Evolutionary conservation across 176 grass and related monocot species (phyloP).

Genomic region (Musa schizocarpa): DNA sequence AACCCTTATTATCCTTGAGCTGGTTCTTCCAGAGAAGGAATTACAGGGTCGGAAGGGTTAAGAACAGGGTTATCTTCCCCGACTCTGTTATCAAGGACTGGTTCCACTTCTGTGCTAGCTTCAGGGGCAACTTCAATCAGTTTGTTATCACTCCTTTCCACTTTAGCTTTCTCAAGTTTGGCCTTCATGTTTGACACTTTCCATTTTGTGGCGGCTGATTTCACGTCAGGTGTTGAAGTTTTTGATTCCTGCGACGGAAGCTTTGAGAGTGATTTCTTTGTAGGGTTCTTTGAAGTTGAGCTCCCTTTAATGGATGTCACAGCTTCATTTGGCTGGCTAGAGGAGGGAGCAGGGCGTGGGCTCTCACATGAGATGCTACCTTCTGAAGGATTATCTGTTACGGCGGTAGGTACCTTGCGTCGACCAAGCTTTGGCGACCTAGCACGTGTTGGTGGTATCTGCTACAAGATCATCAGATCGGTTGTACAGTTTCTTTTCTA

Average conservation of each 20-base stretch:
- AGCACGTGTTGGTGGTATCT: slow-evolving; percentile 91
- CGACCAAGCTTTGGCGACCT: slow-evolving; percentile 89
- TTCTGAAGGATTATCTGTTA: slow-evolving; percentile 38
- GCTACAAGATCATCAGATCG: background rate
- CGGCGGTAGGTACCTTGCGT: slow-evolving; percentile 39
- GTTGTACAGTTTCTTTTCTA: no score
- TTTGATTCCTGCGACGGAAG: slow-evolving; percentile 26
- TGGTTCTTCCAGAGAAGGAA: slow-evolving; percentile 52
- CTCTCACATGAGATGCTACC: slow-evolving; percentile 52
- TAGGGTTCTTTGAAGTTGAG: slow-evolving; percentile 34
- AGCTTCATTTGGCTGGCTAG: slow-evolving; percentile 30
- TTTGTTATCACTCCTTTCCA: slow-evolving; percentile 25
- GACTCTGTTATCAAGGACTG: slow-evolving; percentile 23
- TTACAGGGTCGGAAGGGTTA: slow-evolving; percentile 24
- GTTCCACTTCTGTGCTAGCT: slow-evolving; percentile 13
- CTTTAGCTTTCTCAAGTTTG: slow-evolving; percentile 51
- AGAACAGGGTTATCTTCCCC: slow-evolving; percentile 25
- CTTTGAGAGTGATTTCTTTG: slow-evolving; percentile 46
- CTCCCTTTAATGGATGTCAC: slow-evolving; percentile 24
- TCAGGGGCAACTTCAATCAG: slow-evolving; percentile 28
- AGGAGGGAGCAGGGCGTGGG: slow-evolving; percentile 31
- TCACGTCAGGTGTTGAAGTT: slow-evolving; percentile 32
- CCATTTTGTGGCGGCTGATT: slow-evolving; percentile 25
- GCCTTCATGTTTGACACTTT: slow-evolving; percentile 36
- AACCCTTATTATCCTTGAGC: slow-evolving; percentile 40